Evolutionary conservation across 1,139 yeast genomes (phyloP).

Genomic region (Yamadazyma jaroonii): DNA sequence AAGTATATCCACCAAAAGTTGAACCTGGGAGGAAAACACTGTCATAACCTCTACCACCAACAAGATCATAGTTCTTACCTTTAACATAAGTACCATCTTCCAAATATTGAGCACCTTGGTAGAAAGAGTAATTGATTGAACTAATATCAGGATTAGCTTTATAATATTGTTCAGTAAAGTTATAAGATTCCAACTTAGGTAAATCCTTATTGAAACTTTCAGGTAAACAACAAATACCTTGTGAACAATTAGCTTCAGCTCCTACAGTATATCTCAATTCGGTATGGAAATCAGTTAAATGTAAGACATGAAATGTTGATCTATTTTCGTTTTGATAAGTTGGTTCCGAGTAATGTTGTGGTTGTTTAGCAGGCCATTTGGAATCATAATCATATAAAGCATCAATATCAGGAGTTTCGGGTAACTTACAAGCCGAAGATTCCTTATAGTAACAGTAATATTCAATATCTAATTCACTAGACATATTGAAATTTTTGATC

Average conservation of each 20-base stretch:
- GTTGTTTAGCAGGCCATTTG: slow-evolving; percentile 33
- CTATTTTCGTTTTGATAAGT: slow-evolving; percentile 16
- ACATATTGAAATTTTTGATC: slow-evolving; percentile 32
- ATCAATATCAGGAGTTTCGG: slow-evolving; percentile 27
- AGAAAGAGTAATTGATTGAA: slow-evolving; percentile 20
- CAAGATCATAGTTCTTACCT: slow-evolving; percentile 41
- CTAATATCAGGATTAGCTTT: slow-evolving; percentile 15
- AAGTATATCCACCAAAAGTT: slow-evolving; percentile 56
- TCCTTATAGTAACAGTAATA: slow-evolving; percentile 37
- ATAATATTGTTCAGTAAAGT: slow-evolving; percentile 29
- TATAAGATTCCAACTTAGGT: slow-evolving; percentile 23
- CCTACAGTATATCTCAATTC: slow-evolving; percentile 57
- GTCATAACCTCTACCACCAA: slow-evolving; percentile 36
- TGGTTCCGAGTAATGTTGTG: slow-evolving; percentile 24
- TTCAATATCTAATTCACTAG: slow-evolving; percentile 35
- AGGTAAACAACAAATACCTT: slow-evolving; percentile 48
- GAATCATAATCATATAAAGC: slow-evolving; percentile 22
- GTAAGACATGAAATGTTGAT: slow-evolving; percentile 56
- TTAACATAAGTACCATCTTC: slow-evolving; percentile 30
- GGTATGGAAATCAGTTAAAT: slow-evolving; percentile 63
- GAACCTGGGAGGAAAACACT: slow-evolving; percentile 52
- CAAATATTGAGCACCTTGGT: slow-evolving; percentile 37
- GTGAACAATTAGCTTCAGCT: slow-evolving; percentile 59
- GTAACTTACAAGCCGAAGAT: slow-evolving; percentile 25
- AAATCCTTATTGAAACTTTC: slow-evolving; percentile 31